phyloP scores from a whole-genome alignment of 352 stramenopile species.

The Hyaloperonospora arabidopsidis region DNA sequence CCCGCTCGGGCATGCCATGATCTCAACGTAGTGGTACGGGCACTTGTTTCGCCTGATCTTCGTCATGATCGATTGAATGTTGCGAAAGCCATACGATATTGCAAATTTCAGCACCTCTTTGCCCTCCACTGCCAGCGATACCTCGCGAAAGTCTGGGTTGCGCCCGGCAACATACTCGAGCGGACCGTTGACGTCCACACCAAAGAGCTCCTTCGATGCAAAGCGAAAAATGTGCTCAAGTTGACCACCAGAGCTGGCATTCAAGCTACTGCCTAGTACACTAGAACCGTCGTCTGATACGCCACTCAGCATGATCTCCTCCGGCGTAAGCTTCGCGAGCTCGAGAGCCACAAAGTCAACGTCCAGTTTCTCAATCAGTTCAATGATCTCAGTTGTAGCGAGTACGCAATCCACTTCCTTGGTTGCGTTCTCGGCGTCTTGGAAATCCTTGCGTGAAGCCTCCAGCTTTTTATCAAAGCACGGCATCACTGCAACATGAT shows the following conservation, averaged over 20 bases:
- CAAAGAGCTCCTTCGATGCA: constrained; percentile 85
- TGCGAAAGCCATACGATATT: constrained; percentile 94
- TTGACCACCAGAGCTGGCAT: constrained; percentile 81
- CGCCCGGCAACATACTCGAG: constrained; percentile 82
- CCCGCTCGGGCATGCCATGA: constrained; percentile 97
- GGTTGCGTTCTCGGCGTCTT: constrained; percentile 47
- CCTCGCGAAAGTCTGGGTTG: constrained; percentile 87
- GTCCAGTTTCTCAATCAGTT: constrained; percentile 48
- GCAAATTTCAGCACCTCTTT: constrained; percentile 89
- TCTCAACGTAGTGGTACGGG: constrained; percentile 95
- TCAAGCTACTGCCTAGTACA: constrained; percentile 55
- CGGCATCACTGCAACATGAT: constrained; percentile 95
- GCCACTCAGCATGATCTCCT: constrained; percentile 69
- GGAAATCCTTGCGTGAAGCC: constrained; percentile 88
- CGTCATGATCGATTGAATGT: constrained; percentile 93
- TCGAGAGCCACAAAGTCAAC: constrained; percentile 65
- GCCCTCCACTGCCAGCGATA: constrained; percentile 60
- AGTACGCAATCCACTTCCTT: constrained; percentile 95
- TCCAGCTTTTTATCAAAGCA: constrained; percentile 99
- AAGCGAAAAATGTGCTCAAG: constrained; percentile 90
- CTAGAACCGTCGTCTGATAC: constrained; percentile 43
- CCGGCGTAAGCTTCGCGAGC: constrained; percentile 45
- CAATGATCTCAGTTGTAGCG: constrained; percentile 73
- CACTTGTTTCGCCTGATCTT: constrained; percentile 87
- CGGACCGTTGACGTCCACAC: constrained; percentile 70